Conservation (phyloP, 495 filamentous ascomycete species). For the Jackrogersella multiformis region DNA sequence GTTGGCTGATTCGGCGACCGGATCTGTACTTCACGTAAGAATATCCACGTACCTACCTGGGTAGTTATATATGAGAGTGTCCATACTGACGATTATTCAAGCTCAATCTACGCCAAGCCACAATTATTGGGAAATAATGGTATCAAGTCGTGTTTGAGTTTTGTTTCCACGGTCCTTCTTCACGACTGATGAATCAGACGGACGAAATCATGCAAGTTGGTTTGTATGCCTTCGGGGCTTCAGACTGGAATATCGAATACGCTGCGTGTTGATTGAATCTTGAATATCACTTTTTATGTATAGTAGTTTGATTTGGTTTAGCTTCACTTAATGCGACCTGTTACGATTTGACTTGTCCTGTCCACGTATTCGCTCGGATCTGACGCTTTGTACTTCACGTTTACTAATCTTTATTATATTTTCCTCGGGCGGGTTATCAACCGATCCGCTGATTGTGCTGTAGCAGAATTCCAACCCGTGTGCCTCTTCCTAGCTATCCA, state of each 20-base stretch:
- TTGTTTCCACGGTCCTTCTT: background rate
- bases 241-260: constrained; percentile 1
- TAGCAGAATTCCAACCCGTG: background rate
- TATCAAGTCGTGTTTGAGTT: background rate
- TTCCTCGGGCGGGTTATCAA: background rate
- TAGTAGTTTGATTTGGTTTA: background rate
- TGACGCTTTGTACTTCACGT: background rate
- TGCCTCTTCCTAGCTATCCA: background rate
- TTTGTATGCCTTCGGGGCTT: background rate
- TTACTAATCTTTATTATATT: background rate
- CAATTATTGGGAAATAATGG: background rate
- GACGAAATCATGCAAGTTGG: background rate
- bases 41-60: too few relatives aligned
- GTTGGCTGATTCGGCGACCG: background rate
- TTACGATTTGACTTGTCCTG: background rate
- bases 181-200: constrained; percentile 6
- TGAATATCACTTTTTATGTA: background rate
- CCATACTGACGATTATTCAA: background rate
- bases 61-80: too few relatives aligned
- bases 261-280: too few relatives aligned
- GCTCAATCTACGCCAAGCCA: background rate
- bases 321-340: background rate
- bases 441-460: background rate
- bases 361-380: background rate
- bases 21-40: background rate